Base-by-base conservation (phyloP, 352 stramenopile species). In the Phytopythium boreale region DNA sequence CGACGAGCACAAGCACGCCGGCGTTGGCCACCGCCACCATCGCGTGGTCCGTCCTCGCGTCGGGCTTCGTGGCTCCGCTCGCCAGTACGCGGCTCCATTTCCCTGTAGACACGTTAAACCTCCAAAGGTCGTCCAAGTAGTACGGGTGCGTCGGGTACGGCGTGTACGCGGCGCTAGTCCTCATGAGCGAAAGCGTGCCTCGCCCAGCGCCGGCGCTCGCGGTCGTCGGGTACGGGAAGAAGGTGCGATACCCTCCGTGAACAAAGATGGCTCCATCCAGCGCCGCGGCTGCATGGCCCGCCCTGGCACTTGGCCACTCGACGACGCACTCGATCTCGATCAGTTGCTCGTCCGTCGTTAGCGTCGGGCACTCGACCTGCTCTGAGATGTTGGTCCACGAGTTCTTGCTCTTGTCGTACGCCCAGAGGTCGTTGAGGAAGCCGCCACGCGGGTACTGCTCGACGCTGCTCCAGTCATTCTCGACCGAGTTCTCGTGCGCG, bases 361-460 rank as follows among this genome's bases (percentile, higher is more conserved):
- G 60, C 6, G 66, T 62, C 17, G 76, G 67, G 73, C 77, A 85
- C 77, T 95, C 52, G n/a, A 92, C 63, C 62, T 59, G 74, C 80
- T 95, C 68, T 4, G 84, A 83, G 22, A 91, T 68, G 56, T 95
- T 87, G 2, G 64, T 82, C 87, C 90, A 97, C 15, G 68, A 63
- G 55, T 90, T 88, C 0, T 41, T 68, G 29, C 52, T 43, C 51
- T 84, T 90, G 68, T 93, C 70, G 57, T 92, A 93, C 29, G 75
- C 81, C 95, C 96, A 99, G 4, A 99, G 76, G 75, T 98, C 96
- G 72, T 98, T 92, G 6, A 99, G 76, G 67, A 98, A 98, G 3
- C 96, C 96, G 24, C 96, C 96, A 43, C 76, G 60, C 0, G 95
- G 93, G 49, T 98, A 90, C 55, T 90, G 70, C 41, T 77, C 69